phyloP scores from a whole-genome alignment of 257 asterid genomes.

The Lycium barbarum region DNA sequence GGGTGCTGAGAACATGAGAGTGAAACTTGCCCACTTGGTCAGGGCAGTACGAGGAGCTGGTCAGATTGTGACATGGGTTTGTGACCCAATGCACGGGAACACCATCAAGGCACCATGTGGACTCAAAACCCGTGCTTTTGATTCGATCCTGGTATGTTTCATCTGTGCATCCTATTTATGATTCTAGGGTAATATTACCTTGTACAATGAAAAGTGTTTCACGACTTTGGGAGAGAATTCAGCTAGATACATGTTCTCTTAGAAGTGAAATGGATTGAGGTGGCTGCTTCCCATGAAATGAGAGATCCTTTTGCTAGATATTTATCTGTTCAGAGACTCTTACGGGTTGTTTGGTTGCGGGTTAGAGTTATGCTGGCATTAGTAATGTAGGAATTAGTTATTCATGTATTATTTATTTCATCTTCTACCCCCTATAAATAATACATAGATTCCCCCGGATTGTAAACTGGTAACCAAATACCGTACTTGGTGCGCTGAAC shows the following conservation, averaged over 20 bases:
- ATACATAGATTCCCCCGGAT: no score
- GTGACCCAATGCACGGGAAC: conserved; percentile 94
- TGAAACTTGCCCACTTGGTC: conserved; percentile 77
- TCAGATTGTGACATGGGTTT: conserved; percentile 84
- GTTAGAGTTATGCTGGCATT: no score
- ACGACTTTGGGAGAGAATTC: no score
- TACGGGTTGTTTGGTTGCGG: no score
- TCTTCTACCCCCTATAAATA: no score
- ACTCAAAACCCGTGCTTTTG: conserved; percentile 85
- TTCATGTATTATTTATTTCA: no score
- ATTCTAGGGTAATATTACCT: not conserved
- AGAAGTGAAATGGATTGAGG: not conserved
- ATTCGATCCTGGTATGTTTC: conserved; percentile 71
- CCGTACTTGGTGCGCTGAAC: no score
- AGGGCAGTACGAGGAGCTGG: conserved; percentile 88
- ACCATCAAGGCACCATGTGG: conserved; percentile 92
- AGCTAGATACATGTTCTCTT: not conserved
- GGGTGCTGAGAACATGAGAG: conserved; percentile 96
- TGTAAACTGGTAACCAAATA: no score
- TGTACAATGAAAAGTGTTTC: no score
- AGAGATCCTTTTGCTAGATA: not conserved
- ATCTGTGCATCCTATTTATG: not conserved
- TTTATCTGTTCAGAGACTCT: not conserved
- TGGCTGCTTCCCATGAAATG: conserved; percentile 9
- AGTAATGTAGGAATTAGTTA: no score